Percentiles rank a stretch among this genome's conserved stretches.
Evolutionary conservation across 768 basidiomycete genomes (phyloP).

Genomic region (Collybiopsis luxurians): DNA sequence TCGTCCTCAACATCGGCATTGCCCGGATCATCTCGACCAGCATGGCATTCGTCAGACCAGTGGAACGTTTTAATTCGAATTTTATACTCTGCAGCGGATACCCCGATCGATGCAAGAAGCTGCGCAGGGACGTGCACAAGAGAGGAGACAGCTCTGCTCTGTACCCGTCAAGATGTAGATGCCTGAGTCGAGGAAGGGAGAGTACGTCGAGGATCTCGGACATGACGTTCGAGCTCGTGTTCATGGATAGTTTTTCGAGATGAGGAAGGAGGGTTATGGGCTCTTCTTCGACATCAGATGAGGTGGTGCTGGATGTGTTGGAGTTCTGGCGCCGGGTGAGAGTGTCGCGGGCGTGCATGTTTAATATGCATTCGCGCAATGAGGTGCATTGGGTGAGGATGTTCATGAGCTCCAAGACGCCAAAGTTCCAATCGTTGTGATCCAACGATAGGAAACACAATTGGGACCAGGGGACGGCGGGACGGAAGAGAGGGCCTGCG

Average conservation of each 20-base stretch:
- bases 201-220: background rate
- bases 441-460: background rate
- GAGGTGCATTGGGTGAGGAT: background rate
- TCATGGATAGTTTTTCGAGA: background rate
- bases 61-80: background rate
- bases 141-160: background rate
- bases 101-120: background rate
- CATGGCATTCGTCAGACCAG: background rate
- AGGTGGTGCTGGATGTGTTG: too few relatives aligned
- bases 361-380: background rate
- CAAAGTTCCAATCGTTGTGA: background rate
- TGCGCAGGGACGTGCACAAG: background rate
- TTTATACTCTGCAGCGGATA: background rate
- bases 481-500: background rate
- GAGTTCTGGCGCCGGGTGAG: too few relatives aligned
- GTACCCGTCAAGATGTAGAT: background rate
- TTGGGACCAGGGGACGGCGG: background rate
- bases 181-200: background rate
- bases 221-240: background rate
- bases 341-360: background rate
- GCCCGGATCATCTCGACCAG: background rate
- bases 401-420: background rate
- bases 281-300: background rate
- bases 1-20: background rate
- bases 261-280: background rate